Evolutionary conservation across 1,284 basidiomycete species (phyloP), one percentile per base, ranked within the genome.

Genomic region (Neotropicomus parvogracilis): DNA sequence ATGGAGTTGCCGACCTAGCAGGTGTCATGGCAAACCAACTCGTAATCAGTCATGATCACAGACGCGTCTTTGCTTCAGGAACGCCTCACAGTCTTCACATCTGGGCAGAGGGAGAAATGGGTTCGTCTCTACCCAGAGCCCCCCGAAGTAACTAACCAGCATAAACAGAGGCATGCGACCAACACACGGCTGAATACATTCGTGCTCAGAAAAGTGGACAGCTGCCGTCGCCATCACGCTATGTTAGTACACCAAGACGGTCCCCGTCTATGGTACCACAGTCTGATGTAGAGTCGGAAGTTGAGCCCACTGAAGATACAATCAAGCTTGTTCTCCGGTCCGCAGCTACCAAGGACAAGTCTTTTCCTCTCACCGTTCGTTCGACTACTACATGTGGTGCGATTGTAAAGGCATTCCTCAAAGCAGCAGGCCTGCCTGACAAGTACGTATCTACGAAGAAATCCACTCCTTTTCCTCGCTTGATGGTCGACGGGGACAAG

Each of bases 331-430:
- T 76, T 17, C 58, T 89, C 6, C 83, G 83, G 16, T 85, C 84
- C 3, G 68, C 67, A 7, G 58, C 67, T 20, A 75, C 73, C 20
- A 62, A 61, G 45, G 62, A 64, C 20, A 79, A 78, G 52, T 74
- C 79, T 29, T 73, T 88, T 42, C 72, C 73, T 1, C 71, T 89
- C 24, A 83, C 75, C 3, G 87, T 89, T 6, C 81, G 85, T 7
- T 75, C 79, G 3, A 83, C 83, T 13, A 86, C 87, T 12, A 87
- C 78, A 50, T 88, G 87, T 49, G 80, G 80, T 8, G 78, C 82
- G 0, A 83, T 88, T 50, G 77, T 89, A 29, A 78, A 78, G 56
- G 83, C 81, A 0, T 88, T 83, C 60, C 67, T 89, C 57, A 84
- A 79, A 63, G 79, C 76, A 54, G 77, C 78, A 3, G 80, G 77